phyloP scores from a whole-genome alignment of 83 land plant species.

The Isoetes engelmannii region DNA sequence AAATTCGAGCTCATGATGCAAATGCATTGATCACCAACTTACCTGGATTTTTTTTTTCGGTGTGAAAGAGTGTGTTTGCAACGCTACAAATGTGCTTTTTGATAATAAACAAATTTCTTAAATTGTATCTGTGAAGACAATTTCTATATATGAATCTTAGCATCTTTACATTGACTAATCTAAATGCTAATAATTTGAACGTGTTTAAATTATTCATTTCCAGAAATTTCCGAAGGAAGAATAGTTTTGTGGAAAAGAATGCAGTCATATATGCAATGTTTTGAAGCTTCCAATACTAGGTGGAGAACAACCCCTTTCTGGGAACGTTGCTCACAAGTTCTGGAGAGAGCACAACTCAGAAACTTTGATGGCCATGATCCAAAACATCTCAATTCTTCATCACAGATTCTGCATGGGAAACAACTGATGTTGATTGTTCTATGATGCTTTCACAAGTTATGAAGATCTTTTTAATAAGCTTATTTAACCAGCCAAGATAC shows the following conservation, averaged over 20 bases:
- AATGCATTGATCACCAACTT: neutral
- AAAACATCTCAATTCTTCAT: constrained; percentile 34
- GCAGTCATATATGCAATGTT: constrained; percentile 50
- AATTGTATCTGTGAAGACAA: no score
- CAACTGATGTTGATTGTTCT: constrained; percentile 45
- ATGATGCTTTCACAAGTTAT: constrained; percentile 59
- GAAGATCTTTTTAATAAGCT: constrained; percentile 66
- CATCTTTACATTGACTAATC: no score
- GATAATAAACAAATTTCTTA: no score
- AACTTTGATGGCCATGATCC: constrained; percentile 16
- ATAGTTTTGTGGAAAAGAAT: constrained; percentile 77
- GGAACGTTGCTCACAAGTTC: constrained; percentile 28
- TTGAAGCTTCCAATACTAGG: constrained; percentile 43
- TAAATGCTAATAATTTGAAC: no score
- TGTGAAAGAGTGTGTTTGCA: constrained; percentile 50
- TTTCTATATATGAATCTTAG: no score
- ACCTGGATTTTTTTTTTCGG: constrained; percentile 23
- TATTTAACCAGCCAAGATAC: no score
- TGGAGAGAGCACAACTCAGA: constrained; percentile 29
- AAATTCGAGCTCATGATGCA: neutral
- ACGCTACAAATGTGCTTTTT: neutral
- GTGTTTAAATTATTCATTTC: neutral
- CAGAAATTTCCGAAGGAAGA: constrained; percentile 86
- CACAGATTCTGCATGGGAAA: constrained; percentile 83
- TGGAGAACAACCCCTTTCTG: constrained; percentile 50